Evolutionary conservation across 176 grass and related monocot genomes (phyloP).

Genomic region (Oropetium thomaeum): DNA sequence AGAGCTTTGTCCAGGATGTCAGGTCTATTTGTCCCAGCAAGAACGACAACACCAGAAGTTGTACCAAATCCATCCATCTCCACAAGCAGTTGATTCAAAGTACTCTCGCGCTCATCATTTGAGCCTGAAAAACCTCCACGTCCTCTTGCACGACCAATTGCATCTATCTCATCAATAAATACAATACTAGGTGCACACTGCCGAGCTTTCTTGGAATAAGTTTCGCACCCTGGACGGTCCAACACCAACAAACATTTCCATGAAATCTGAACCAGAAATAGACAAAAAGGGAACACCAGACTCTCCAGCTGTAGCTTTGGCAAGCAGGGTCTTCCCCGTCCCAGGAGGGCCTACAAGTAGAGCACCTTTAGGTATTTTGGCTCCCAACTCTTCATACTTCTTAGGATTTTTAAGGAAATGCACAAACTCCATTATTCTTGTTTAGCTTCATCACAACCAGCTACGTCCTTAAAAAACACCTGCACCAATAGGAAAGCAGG

Average conservation of each 20-base stretch:
- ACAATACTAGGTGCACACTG: slow-evolving; percentile 82
- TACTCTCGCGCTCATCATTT: slow-evolving; percentile 80
- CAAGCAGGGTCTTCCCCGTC: slow-evolving; percentile 92
- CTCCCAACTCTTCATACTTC: slow-evolving; percentile 91
- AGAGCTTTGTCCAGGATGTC: slow-evolving; percentile 95
- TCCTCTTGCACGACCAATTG: slow-evolving; percentile 80
- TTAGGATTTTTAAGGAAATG: slow-evolving; percentile 95
- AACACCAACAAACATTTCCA: slow-evolving; percentile 99
- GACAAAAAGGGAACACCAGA: slow-evolving; percentile 87
- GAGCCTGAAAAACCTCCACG: slow-evolving; percentile 63
- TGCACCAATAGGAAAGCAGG: slow-evolving; percentile 38
- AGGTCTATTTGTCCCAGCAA: slow-evolving; percentile 93
- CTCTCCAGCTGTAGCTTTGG: slow-evolving; percentile 93
- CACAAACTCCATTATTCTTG: slow-evolving; percentile 99
- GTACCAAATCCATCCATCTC: slow-evolving; percentile 99
- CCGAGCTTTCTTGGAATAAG: slow-evolving; percentile 89
- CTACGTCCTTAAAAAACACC: slow-evolving; percentile 94
- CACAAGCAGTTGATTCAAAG: slow-evolving; percentile 89
- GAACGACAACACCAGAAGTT: slow-evolving; percentile 74
- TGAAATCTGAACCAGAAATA: slow-evolving; percentile 86
- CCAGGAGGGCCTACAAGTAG: slow-evolving; percentile 86
- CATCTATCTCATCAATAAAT: slow-evolving; percentile 97
- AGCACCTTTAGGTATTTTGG: slow-evolving; percentile 97
- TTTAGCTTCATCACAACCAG: slow-evolving; percentile 97
- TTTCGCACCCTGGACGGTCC: slow-evolving; percentile 81